These are phyloP conservation scores for Escallonia herrerae DNA, from an alignment of 129 eudicot species.

Conservation along the genomic window DNA sequence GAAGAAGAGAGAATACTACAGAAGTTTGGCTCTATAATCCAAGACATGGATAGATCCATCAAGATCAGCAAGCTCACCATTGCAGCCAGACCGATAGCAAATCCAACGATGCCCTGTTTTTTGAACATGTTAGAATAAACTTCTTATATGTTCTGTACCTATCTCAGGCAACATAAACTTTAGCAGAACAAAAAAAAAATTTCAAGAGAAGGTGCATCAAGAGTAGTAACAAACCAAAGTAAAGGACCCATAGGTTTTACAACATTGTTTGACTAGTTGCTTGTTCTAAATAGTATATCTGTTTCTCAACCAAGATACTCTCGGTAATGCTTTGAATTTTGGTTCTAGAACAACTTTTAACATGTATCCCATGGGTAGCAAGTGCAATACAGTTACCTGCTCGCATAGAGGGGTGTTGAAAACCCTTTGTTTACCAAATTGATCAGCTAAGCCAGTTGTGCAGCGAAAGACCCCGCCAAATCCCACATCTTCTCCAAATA, in stretches of 20 bases:
- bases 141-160: neutral
- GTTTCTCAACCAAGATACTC: neutral
- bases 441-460: conserved; percentile 81
- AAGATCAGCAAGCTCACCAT: conserved; percentile 44
- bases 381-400: conserved; percentile 39
- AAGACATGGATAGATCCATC: neutral
- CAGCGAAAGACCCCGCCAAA: conserved; percentile 98
- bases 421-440: conserved; percentile 77
- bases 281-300: too few relatives aligned
- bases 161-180: neutral
- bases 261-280: too few relatives aligned
- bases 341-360: too few relatives aligned
- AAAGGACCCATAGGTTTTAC: too few relatives aligned
- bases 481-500: conserved; percentile 94
- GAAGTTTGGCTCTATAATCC: neutral
- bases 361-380: too few relatives aligned
- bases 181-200: neutral
- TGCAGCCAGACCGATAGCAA: conserved; percentile 93
- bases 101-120: conserved; percentile 96
- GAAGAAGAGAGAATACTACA: neutral
- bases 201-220: neutral
- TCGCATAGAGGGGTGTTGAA: conserved; percentile 98
- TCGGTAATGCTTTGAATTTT: neutral
- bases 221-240: neutral
- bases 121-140: conserved; percentile 13